Base-by-base conservation (phyloP, 129 eudicot species). In the Tagetes patula region DNA sequence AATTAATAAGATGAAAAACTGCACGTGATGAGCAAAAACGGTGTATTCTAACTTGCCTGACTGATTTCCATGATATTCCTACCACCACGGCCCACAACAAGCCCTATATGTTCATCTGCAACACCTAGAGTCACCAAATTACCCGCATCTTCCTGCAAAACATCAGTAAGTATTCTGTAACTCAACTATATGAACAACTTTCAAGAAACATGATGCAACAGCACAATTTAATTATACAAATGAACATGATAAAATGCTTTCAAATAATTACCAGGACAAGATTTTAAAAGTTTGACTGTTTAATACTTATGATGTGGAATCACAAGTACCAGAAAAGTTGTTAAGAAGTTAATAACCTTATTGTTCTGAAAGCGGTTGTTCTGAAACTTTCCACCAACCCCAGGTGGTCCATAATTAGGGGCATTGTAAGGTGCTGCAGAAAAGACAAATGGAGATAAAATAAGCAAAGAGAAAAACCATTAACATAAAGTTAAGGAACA, bases 61-160 rank as follows among this genome's bases (percentile, higher is more conserved):
- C 85, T 93, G 74, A 93, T 86, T 73, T 93, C 98, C 65, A 80
- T 70, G 55, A 93, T 83, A 70, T 80, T 93, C 79, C 96, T 87
- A 78, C 96, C 98, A 72, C 96, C 90, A 79, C 96, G 96, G 36
- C 98, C 96, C 65, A 93, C 89, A 20, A 93, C 91, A 67, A 93
- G 62, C 68, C 98, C 98, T 60, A 93, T 78, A 77, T 87, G 98
- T 81, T 93, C 96, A 78, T 90, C 96, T 58, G 98, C 95, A 79
- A 93, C 89, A 67, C 92, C 96, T 54, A 93, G 87, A 36, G 96
- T 93, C 72, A 87, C 72, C 4, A 96, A 87, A 81, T 82, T 86
- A 75, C 82, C 74, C 71, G 68, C 60, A 27, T 87, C 96, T 52
- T 90, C 96, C 92, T 87, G 85, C 85, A 80, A 46, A 69, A 13